Base-by-base conservation (phyloP, 2,329 filamentous ascomycete genomes). In the Zymoseptoria tritici region DNA sequence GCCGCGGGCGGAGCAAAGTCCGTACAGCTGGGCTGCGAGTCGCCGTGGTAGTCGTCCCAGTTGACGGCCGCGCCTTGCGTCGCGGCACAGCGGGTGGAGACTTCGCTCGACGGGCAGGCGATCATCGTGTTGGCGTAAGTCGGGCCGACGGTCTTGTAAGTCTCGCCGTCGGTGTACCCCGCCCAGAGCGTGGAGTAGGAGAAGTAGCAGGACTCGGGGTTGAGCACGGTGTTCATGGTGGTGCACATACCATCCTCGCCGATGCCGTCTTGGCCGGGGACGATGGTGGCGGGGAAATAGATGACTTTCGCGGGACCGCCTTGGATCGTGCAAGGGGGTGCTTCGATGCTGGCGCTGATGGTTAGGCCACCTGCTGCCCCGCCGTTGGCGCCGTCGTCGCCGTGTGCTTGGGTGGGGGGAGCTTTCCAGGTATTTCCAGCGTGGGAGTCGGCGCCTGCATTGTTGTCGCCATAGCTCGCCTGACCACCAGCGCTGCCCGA, bases 231-330 rank as follows among this genome's bases (percentile, higher is more conserved):
- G 20, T 31, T 53, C 59, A 56, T 52, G 19, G 59, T 56, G 9
- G 56, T 57, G 19, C 22, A 20, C 20, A 54, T 29, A 24, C 49
- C 29, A 26, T 20, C 46, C 26, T 53, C 21, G 52, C 46, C 11
- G 24, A 49, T 11, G 42, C 54, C 21, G 55, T 21, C n/a, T 22
- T 20, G 16, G 53, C 57, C 52, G n/a, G 55, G 49, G 19, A 36
- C 56, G 13, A 52, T 59, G 11, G n/a, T 20, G 9, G 60, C 57
- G 9, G 68, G 68, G 52, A 67, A 69, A 58, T 68, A 69, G 21
- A 67, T 57, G 9, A 70, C 61, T 16, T 62, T 55, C 3, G 68
- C 61, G 9, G 66, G 68, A 8, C 68, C 68, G 16, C 68, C 67
- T 50, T 58, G 59, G 9, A 69, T 59, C 3, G 68, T 60, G 57